Percentiles rank a stretch among this genome's conserved stretches.
phyloP scores from a whole-genome alignment of 192 early-diverging fungal genomes.

The Mortierella claussenii region DNA sequence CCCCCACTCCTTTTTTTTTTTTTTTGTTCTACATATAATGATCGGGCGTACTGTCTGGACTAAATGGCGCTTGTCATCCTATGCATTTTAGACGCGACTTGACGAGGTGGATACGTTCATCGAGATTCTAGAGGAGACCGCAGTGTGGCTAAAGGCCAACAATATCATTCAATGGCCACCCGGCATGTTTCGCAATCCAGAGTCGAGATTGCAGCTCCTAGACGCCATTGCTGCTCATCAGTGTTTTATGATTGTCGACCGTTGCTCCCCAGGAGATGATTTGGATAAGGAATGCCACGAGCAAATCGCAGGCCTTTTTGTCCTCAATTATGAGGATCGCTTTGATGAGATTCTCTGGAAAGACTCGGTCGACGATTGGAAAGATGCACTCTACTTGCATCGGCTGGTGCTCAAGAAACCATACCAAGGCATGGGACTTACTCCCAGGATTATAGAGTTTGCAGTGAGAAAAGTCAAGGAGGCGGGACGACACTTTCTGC shows the following conservation, averaged over 20 bases:
- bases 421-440: constrained; percentile 23
- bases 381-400: constrained; percentile 37
- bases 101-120: constrained; percentile 25
- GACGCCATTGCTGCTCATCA: constrained; percentile 8
- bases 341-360: constrained; percentile 38
- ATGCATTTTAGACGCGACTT: constrained; percentile 3
- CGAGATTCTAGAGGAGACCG: constrained; percentile 20
- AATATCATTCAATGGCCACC: constrained; percentile 40
- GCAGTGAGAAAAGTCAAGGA: constrained; percentile 15
- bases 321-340: constrained; percentile 21
- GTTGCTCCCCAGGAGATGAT: neutral
- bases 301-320: constrained; percentile 26
- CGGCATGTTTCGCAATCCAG: constrained; percentile 17
- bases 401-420: constrained; percentile 24
- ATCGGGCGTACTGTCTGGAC: neutral
- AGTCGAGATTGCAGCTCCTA: neutral
- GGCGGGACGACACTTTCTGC: constrained; percentile 19
- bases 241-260: constrained; percentile 24
- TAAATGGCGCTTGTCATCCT: neutral
- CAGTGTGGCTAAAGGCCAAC: constrained; percentile 8
- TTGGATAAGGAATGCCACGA: neutral
- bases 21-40: neutral
- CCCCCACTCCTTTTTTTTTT: neutral
- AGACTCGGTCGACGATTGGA: constrained; percentile 16
- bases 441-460: constrained; percentile 22